Evolutionary conservation across 352 stramenopile species (phyloP).

Genomic region (Elongisporangium anandrum): DNA sequence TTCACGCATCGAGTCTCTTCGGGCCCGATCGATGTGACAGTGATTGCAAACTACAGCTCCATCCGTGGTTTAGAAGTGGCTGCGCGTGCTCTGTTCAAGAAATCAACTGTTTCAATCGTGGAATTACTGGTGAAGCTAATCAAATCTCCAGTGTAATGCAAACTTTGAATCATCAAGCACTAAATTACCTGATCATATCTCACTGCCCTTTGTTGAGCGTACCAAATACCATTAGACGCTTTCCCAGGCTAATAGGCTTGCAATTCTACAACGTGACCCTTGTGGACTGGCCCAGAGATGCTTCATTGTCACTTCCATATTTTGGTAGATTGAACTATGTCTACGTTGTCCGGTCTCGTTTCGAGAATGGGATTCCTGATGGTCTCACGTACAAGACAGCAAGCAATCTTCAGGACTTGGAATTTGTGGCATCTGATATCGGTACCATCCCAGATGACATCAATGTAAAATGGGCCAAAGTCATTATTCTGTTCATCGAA

Average conservation of each 20-base stretch:
- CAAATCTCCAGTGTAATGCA: constrained; percentile 18
- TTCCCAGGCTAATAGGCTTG: constrained; percentile 26
- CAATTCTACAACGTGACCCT: constrained; percentile 45
- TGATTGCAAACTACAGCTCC: constrained; percentile 33
- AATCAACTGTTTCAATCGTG: constrained; percentile 32
- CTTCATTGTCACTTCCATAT: too few relatives aligned
- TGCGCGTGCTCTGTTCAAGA: constrained; percentile 43
- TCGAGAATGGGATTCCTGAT: constrained; percentile 16
- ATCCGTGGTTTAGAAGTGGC: constrained; percentile 30
- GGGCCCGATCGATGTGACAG: constrained; percentile 9
- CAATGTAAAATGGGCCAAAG: constrained; percentile 21
- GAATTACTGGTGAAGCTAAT: constrained; percentile 13
- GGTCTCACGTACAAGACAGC: constrained; percentile 27
- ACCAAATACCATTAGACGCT: constrained; percentile 18
- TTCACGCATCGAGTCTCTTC: constrained; percentile 22
- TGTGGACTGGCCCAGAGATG: constrained; percentile 16
- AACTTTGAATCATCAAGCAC: constrained; percentile 17
- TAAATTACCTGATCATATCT: constrained; percentile 41
- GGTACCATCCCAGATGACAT: constrained; percentile 18
- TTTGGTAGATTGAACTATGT: too few relatives aligned
- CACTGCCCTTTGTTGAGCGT: constrained; percentile 27
- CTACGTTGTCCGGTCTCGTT: constrained; percentile 28
- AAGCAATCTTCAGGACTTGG: constrained; percentile 23
- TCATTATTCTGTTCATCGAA: constrained; percentile 36
- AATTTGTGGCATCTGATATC: constrained; percentile 24